phyloP scores from a whole-genome alignment of 2,329 filamentous ascomycete genomes.

The Fusarium vanettenii region DNA sequence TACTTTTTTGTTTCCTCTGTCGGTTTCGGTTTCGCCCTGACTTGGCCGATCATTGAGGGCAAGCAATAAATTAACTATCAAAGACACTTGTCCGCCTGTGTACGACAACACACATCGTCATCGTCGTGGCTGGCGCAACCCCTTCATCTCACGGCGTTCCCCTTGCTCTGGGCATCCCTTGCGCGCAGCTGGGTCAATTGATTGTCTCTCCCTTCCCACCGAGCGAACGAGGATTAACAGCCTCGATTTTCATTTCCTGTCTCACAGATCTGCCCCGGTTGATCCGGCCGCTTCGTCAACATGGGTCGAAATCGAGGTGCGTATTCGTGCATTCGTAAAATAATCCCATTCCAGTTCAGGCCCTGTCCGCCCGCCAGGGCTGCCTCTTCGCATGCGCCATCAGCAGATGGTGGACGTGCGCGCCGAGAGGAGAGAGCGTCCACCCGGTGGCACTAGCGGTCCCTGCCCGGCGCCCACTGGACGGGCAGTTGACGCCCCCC shows the following conservation, averaged over 20 bases:
- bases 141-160: conserved; percentile 22
- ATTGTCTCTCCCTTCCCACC: conserved; percentile 8
- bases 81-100: neutral
- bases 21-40: conserved; percentile 21
- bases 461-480: conserved; percentile 8
- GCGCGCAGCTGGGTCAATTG: conserved; percentile 16
- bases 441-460: conserved; percentile 19
- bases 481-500: conserved; percentile 9
- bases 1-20: conserved; percentile 20
- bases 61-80: conserved; percentile 10
- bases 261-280: conserved; percentile 36
- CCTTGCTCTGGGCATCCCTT: conserved; percentile 31
- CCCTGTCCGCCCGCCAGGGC: conserved; percentile 1
- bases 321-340: conserved; percentile 46
- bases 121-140: conserved; percentile 37
- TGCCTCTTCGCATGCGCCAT: conserved; percentile 18
- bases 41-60: neutral
- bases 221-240: neutral
- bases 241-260: conserved; percentile 27
- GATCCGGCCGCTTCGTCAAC: conserved; percentile 43
- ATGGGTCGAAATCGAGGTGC: conserved; percentile 68
- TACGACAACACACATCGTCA: conserved; percentile 35
- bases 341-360: conserved; percentile 37
- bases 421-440: conserved; percentile 4
- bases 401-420: conserved; percentile 15